Conservation (phyloP, 352 stramenopile species). For the Pythium aquatile region DNA sequence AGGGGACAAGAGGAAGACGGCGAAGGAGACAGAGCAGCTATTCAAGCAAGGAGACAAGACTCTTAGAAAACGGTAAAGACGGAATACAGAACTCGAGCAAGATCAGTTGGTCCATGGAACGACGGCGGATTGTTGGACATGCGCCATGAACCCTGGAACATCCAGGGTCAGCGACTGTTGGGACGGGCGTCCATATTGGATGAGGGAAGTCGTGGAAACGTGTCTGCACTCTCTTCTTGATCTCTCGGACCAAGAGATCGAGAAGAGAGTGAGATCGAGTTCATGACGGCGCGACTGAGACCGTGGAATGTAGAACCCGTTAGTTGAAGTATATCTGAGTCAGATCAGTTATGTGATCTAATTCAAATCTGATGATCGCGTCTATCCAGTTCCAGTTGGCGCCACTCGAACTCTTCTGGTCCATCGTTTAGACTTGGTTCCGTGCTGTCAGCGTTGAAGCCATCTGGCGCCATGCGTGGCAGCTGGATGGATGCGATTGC, state of each 20-base stretch:
- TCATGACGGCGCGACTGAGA: background rate
- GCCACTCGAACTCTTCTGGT: background rate
- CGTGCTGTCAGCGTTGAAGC: background rate
- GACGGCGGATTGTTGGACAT: too few relatives aligned
- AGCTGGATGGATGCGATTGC: background rate
- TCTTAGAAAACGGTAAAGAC: background rate
- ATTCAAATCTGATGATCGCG: background rate
- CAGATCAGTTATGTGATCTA: background rate
- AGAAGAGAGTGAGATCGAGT: too few relatives aligned
- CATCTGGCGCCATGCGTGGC: background rate
- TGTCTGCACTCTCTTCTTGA: too few relatives aligned
- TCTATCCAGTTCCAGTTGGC: background rate
- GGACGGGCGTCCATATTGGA: too few relatives aligned
- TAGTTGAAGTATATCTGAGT: background rate
- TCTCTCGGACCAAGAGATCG: too few relatives aligned
- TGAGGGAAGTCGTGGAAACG: too few relatives aligned
- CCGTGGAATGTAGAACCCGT: background rate
- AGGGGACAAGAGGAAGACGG: background rate
- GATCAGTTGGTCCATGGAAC: background rate
- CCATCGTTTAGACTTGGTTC: background rate
- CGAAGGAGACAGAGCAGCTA: background rate
- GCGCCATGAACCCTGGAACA: too few relatives aligned
- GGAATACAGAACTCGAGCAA: background rate
- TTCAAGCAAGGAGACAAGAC: background rate
- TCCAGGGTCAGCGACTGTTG: too few relatives aligned